Conservation (phyloP, 495 filamentous ascomycete genomes). For the Cudoniella acicularis region DNA sequence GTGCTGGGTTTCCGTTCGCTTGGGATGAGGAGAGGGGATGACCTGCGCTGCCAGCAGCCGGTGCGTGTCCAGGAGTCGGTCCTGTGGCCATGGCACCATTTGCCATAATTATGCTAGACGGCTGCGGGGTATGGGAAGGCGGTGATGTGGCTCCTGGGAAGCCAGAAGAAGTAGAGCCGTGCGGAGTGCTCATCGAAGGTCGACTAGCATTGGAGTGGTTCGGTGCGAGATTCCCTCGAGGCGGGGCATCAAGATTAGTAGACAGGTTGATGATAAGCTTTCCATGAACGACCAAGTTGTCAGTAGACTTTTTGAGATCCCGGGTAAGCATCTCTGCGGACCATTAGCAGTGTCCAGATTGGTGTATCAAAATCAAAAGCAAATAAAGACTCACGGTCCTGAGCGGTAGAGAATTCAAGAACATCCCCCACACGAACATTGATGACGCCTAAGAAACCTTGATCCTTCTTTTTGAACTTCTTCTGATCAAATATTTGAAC, state of each 20-base stretch:
- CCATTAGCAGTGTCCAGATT: conserved; percentile 5
- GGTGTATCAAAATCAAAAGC: conserved; percentile 11
- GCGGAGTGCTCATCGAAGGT: conserved; percentile 21
- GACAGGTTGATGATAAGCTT: conserved; percentile 96
- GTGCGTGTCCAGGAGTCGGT: conserved; percentile 26
- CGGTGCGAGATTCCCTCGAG: conserved; percentile 11
- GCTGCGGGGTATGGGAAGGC: conserved; percentile 14
- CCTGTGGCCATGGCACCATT: conserved; percentile 27
- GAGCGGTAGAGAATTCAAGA: conserved; percentile 81
- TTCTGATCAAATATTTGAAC: conserved; percentile 99
- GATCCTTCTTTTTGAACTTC: conserved; percentile 99
- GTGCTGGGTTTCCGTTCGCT: conserved; percentile 30
- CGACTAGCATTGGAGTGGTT: conserved; percentile 18
- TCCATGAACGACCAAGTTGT: conserved; percentile 95
- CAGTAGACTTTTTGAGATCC: conserved; percentile 96
- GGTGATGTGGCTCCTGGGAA: conserved; percentile 17
- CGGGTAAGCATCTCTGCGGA: conserved; percentile 85
- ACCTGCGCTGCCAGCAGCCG: conserved; percentile 26
- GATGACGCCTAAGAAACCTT: conserved; percentile 96
- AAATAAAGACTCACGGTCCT: conserved; percentile 72
- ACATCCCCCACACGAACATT: conserved; percentile 93
- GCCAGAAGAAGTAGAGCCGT: conserved; percentile 16
- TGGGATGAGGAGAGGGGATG: background rate
- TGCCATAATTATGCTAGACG: conserved; percentile 19
- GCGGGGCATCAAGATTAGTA: conserved; percentile 61